Evolutionary conservation across 495 filamentous ascomycete species (phyloP).

Genomic region (Chaetomium cochliodes): DNA sequence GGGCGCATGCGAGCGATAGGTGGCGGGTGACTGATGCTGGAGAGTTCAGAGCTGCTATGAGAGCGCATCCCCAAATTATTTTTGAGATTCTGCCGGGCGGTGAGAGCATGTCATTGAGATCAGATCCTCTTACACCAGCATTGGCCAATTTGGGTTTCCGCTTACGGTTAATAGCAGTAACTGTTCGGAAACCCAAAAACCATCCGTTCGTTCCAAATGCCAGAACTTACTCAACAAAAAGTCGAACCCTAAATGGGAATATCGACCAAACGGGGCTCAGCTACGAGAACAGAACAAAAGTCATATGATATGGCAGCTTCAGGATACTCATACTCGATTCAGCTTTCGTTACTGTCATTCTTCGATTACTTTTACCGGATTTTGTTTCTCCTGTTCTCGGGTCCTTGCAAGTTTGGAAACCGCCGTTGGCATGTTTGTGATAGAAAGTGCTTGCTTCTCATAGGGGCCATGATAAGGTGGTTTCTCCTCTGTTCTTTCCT

Average conservation of each 20-base stretch:
- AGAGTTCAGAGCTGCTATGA: background rate
- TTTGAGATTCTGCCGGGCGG: constrained; percentile 28
- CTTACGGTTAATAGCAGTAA: too few species aligned
- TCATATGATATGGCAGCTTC: background rate
- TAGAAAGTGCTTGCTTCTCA: background rate
- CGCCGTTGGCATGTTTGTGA: background rate
- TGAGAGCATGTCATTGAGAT: constrained; percentile 12
- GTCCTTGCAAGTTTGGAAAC: background rate
- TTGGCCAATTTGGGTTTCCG: too few species aligned
- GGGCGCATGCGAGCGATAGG: constrained; percentile 17
- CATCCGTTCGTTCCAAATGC: too few species aligned
- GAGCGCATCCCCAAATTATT: constrained; percentile 11
- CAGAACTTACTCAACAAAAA: too few species aligned
- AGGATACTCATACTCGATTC: background rate
- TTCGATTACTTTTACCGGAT: background rate
- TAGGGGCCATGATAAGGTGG: background rate
- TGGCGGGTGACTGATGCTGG: background rate
- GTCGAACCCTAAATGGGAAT: too few species aligned
- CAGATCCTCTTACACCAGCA: background rate
- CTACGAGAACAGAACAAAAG: too few species aligned
- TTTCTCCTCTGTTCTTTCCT: too few species aligned
- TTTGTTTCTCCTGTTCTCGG: too few species aligned
- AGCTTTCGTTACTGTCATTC: background rate
- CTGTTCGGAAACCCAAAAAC: too few species aligned
- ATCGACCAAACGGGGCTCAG: too few species aligned